Conservation (phyloP, 148 eudicot species). For the Chenopodium suecicum region DNA sequence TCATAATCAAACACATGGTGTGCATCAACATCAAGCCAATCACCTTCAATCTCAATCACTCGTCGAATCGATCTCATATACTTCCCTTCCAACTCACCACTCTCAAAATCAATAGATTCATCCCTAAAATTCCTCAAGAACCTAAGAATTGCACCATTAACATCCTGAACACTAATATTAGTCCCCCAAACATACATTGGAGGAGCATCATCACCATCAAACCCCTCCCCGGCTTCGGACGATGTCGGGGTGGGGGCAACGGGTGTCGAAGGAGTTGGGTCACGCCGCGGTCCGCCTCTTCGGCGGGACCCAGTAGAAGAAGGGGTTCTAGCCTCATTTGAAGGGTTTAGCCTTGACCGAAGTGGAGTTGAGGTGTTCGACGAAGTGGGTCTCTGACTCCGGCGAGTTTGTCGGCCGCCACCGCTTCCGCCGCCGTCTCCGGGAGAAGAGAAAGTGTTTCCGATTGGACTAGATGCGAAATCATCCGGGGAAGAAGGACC, state of each 20-base stretch:
- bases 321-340: conserved; percentile 26
- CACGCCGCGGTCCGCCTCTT: conserved; percentile 18
- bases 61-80: conserved; percentile 66
- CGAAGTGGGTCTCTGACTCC: conserved; percentile 39
- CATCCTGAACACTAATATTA: conserved; percentile 90
- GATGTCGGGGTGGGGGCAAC: conserved; percentile 53
- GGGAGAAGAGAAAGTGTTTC: conserved; percentile 71
- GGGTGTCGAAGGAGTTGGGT: conserved; percentile 26
- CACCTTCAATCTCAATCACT: conserved; percentile 84
- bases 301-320: conserved; percentile 30
- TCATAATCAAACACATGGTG: conserved; percentile 87
- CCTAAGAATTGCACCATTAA: conserved; percentile 69
- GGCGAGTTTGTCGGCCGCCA: conserved; percentile 35
- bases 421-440: conserved; percentile 30
- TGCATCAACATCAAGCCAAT: conserved; percentile 87
- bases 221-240: conserved; percentile 72
- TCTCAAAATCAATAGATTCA: conserved; percentile 30
- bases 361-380: conserved; percentile 43
- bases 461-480: conserved; percentile 72
- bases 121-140: conserved; percentile 79
- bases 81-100: conserved; percentile 68
- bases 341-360: conserved; percentile 25
- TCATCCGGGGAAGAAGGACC: conserved; percentile 82
- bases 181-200: conserved; percentile 97
- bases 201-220: conserved; percentile 63